These are phyloP conservation scores for Cyclostephanos tholiformis DNA, from an alignment of 108 stramenopile genomes.

Conservation along the genomic window DNA sequence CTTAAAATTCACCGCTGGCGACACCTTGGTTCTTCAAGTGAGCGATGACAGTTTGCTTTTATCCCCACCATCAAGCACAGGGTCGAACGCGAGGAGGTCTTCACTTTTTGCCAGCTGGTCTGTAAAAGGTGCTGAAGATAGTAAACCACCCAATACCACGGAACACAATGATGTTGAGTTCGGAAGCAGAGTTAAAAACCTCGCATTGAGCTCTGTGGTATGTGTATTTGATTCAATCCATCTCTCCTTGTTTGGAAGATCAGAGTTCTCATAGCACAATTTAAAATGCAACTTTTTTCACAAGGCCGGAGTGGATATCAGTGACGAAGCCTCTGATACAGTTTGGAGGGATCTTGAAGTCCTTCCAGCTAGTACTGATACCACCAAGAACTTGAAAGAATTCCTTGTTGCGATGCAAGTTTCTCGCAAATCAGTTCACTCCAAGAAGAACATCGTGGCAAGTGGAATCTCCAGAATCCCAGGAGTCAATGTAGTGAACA, in stretches of 20 bases:
- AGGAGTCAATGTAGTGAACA: slow-evolving; percentile 73
- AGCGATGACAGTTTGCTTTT: slow-evolving; percentile 74
- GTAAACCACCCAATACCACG: not conserved
- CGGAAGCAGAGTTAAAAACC: not conserved
- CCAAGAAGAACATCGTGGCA: slow-evolving; percentile 53
- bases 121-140: not conserved
- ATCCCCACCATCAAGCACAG: slow-evolving; percentile 23
- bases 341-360: slow-evolving; percentile 74
- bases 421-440: slow-evolving; percentile 58
- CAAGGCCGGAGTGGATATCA: not conserved
- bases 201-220: too few species aligned
- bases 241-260: not conserved
- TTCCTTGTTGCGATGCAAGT: slow-evolving; percentile 80
- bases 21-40: slow-evolving; percentile 73
- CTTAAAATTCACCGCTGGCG: slow-evolving; percentile 61
- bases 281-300: slow-evolving; percentile 15
- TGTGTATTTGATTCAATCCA: not conserved
- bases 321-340: slow-evolving; percentile 2
- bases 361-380: slow-evolving; percentile 36
- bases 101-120: too few species aligned
- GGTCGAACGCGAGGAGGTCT: not conserved
- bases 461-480: slow-evolving; percentile 69
- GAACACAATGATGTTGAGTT: not conserved
- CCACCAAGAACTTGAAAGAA: slow-evolving; percentile 45
- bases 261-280: not conserved